Conservation (phyloP, 2,329 filamentous ascomycete genomes). For the Diaporthe sp. region DNA sequence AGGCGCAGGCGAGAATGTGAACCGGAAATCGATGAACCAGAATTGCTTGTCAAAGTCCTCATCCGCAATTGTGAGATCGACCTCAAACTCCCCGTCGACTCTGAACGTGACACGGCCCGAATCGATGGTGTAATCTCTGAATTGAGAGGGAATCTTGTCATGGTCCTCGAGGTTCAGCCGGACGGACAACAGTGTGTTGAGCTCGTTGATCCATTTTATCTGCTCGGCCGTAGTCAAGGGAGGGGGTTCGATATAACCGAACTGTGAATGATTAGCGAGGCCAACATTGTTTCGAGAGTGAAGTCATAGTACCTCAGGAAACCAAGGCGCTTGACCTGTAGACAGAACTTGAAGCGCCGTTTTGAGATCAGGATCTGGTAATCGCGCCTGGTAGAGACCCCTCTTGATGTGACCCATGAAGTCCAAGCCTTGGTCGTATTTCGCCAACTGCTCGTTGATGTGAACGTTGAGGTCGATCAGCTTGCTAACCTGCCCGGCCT, state of each 20-base stretch:
- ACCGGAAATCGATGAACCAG: slow-evolving; percentile 93
- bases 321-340: slow-evolving; percentile 81
- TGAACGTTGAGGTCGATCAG: slow-evolving; percentile 89
- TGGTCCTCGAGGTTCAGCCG: slow-evolving; percentile 88
- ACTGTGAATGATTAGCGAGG: slow-evolving; percentile 56
- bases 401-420: slow-evolving; percentile 80
- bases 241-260: slow-evolving; percentile 83
- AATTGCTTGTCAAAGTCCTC: slow-evolving; percentile 88
- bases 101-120: slow-evolving; percentile 93
- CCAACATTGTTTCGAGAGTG: slow-evolving; percentile 51
- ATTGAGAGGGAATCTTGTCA: slow-evolving; percentile 79
- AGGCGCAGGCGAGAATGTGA: slow-evolving; percentile 81
- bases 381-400: slow-evolving; percentile 77
- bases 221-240: slow-evolving; percentile 79
- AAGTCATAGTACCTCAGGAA: slow-evolving; percentile 77
- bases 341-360: slow-evolving; percentile 89
- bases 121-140: slow-evolving; percentile 82
- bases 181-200: slow-evolving; percentile 87
- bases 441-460: slow-evolving; percentile 72
- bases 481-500: slow-evolving; percentile 83
- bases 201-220: slow-evolving; percentile 80
- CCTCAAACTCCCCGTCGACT: slow-evolving; percentile 87
- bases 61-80: slow-evolving; percentile 91
- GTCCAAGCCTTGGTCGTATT: slow-evolving; percentile 72
- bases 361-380: slow-evolving; percentile 91